Evolutionary conservation across 2,329 filamentous ascomycete genomes (phyloP), one percentile per base, ranked within the genome.

Genomic region (Akanthomyces muscarius): DNA sequence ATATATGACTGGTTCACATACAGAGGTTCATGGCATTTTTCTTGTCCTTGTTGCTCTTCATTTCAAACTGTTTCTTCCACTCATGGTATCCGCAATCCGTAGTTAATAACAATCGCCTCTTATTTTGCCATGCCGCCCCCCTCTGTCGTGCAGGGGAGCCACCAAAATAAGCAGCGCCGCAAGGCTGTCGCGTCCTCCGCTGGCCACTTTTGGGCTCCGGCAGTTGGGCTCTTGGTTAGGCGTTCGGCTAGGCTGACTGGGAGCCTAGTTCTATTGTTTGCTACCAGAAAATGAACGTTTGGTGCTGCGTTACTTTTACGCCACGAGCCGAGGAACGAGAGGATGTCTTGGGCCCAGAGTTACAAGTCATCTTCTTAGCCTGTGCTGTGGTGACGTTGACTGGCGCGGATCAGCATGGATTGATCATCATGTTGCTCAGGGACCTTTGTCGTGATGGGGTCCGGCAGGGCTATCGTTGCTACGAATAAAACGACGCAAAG

Each of bases 221-320:
- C 18, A 33, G 42, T 36, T 8, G 55, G 52, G 23, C 11, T 38
- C 28, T 18, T 21, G 33, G 30, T 13, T 2, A 54, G 52, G 36
- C 36, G 10, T 36, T 55, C 25, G 45, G 56, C 56, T 23, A 58
- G 56, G 56, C 56, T 50, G 33, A 59, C 56, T 59, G 44, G 55
- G n/a, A 10, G 13, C 13, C 42, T 50, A 8, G 47, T 28, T 13
- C 11, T 14, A 23, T 4, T 10, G 42, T 18, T 36, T 48, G 13
- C 21, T 42, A 10, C 18, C 23, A 6, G 18, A 21, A 11, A 48
- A 30, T 30, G 23, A 52, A 18, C 2, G 13, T 42, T 18, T 42
- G 3, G 4, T 25, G 36, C 14, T 44, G 21, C 3, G 38, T 7
- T 30, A 55, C 28, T 50, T 48, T 50, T 30, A 30, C 18, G 4